These are phyloP conservation scores for Paraglomus brasilianum DNA, from an alignment of 192 early-diverging fungal species.

Conservation along the genomic window DNA sequence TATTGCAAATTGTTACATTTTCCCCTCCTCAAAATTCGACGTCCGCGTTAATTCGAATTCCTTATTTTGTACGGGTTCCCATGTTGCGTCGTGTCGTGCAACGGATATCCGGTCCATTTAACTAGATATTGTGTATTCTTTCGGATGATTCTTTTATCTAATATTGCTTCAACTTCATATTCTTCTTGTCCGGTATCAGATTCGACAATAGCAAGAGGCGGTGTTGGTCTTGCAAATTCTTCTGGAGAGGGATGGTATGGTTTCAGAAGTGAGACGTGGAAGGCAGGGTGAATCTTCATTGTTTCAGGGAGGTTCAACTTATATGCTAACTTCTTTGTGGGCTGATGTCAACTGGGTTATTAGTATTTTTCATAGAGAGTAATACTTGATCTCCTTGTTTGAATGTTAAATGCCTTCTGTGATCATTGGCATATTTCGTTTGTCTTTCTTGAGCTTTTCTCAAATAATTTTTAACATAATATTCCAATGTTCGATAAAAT, in stretches of 20 bases:
- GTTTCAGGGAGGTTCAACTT: slow-evolving; percentile 29
- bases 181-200: slow-evolving; percentile 15
- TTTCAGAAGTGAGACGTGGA: slow-evolving; percentile 45
- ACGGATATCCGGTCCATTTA: slow-evolving; percentile 14
- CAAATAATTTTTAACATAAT: slow-evolving; percentile 2
- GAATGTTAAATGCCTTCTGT: background rate
- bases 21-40: too few species aligned
- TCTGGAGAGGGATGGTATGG: slow-evolving; percentile 15
- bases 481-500: too few species aligned
- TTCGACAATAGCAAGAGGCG: slow-evolving; percentile 5
- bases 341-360: slow-evolving; percentile 2
- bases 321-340: slow-evolving; percentile 4
- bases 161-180: slow-evolving; percentile 16
- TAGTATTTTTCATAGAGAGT: slow-evolving; percentile 20
- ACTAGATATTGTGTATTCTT: background rate
- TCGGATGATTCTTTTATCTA: slow-evolving; percentile 4
- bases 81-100: slow-evolving; percentile 11
- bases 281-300: slow-evolving; percentile 43
- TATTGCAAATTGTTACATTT: too few species aligned
- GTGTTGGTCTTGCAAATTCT: background rate
- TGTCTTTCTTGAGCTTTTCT: slow-evolving; percentile 20
- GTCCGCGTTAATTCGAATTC: too few species aligned
- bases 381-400: slow-evolving; percentile 29
- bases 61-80: too few species aligned
- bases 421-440: slow-evolving; percentile 6